Percentiles rank a stretch among this genome's conserved stretches.
phyloP scores from a whole-genome alignment of 148 eudicot genomes.

The Vaccinium macrocarpon region DNA sequence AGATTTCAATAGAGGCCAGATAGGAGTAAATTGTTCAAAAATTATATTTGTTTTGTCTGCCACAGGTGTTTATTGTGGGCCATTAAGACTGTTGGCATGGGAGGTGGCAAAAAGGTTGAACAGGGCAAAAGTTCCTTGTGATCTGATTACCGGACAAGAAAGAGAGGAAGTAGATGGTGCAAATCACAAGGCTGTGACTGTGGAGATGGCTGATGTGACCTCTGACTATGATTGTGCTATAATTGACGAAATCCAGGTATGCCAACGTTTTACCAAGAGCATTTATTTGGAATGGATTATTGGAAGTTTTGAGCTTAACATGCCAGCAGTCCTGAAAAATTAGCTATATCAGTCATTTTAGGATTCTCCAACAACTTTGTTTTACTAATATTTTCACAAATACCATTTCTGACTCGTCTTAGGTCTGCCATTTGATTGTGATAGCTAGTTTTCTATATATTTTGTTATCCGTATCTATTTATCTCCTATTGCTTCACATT shows the following conservation, averaged over 20 bases:
- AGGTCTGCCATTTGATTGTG: background rate
- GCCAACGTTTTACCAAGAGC: slow-evolving; percentile 15
- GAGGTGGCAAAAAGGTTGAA: slow-evolving; percentile 93
- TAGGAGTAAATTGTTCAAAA: background rate
- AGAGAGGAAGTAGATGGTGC: slow-evolving; percentile 85
- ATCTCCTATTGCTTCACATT: background rate
- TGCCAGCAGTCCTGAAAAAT: background rate
- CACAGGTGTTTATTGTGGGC: slow-evolving; percentile 94
- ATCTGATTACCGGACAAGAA: slow-evolving; percentile 94
- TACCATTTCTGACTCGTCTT: background rate
- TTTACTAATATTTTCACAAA: background rate
- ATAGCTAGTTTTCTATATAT: background rate
- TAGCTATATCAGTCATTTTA: background rate
- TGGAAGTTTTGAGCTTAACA: background rate
- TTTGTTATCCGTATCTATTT: too few species aligned
- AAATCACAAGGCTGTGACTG: slow-evolving; percentile 84
- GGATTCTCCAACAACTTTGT: background rate
- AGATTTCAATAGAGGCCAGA: background rate
- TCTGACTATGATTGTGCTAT: slow-evolving; percentile 77
- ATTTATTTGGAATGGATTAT: background rate
- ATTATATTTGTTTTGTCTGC: slow-evolving; percentile 4
- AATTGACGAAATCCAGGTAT: slow-evolving; percentile 95
- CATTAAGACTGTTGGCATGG: slow-evolving; percentile 95
- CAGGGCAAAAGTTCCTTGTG: slow-evolving; percentile 85
- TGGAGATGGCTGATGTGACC: slow-evolving; percentile 92